A percentile compares a stretch with the other conserved stretches of the same genome.
Evolutionary conservation across 192 early-diverging fungal species (phyloP).

Genomic region (Podila minutissima): DNA sequence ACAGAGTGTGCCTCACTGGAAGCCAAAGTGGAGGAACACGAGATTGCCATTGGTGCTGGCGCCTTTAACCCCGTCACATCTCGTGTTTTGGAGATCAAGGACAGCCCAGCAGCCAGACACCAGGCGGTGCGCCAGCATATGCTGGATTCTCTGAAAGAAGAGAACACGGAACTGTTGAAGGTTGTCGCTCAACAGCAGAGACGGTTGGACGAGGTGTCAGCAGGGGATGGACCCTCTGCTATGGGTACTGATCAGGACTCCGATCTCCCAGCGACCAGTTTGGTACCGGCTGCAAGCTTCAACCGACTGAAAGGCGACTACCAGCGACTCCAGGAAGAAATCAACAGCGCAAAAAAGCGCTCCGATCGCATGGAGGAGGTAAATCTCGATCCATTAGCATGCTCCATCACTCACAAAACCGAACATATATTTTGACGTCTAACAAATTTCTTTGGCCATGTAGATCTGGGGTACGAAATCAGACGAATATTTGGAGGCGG

Average conservation of each 20-base stretch:
- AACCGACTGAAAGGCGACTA: constrained; percentile 69
- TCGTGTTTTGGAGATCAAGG: constrained; percentile 76
- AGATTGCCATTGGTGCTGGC: constrained; percentile 71
- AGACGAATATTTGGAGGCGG: constrained; percentile 77
- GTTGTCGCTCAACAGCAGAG: constrained; percentile 45
- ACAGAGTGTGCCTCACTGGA: constrained; percentile 58
- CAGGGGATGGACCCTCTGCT: not conserved
- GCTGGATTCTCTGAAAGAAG: constrained; percentile 70
- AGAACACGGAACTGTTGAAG: constrained; percentile 71
- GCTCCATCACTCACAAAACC: not conserved
- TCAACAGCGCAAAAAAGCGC: constrained; percentile 74
- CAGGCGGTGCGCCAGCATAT: constrained; percentile 74
- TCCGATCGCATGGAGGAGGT: constrained; percentile 75
- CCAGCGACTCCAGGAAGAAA: constrained; percentile 54
- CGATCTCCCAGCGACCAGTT: constrained; percentile 9
- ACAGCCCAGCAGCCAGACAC: constrained; percentile 78
- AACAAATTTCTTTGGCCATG: not conserved
- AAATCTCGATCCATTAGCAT: not conserved
- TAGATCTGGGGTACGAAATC: constrained; percentile 74
- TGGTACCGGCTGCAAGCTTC: constrained; percentile 65
- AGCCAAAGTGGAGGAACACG: constrained; percentile 63
- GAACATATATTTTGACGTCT: not conserved
- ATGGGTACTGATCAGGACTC: constrained; percentile 21
- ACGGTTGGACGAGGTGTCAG: not conserved
- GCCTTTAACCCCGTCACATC: constrained; percentile 67